phyloP scores from a whole-genome alignment of 1,139 yeast genomes.

The Candida albicans region DNA sequence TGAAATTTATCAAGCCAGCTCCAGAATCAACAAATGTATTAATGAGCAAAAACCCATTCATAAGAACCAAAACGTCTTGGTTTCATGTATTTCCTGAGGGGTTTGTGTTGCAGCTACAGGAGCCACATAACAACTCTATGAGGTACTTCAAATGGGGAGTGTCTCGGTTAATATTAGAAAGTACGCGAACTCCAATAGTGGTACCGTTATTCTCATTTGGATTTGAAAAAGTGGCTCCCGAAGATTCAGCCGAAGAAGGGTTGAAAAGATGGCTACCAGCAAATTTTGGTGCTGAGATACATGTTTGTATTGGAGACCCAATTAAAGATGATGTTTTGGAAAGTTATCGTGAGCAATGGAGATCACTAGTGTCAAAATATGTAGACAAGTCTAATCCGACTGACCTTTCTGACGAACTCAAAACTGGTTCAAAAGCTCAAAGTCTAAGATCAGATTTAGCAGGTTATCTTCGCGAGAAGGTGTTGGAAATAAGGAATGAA shows the following conservation, averaged over 20 bases:
- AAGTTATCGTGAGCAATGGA: conserved; percentile 66
- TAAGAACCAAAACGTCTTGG: conserved; percentile 75
- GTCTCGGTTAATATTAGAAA: conserved; percentile 76
- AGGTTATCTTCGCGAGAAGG: conserved; percentile 61
- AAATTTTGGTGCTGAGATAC: conserved; percentile 66
- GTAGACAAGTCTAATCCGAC: conserved; percentile 49
- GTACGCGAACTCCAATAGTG: conserved; percentile 80
- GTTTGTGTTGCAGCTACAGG: conserved; percentile 79
- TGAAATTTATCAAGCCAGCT: conserved; percentile 27
- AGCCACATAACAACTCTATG: conserved; percentile 82
- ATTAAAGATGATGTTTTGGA: conserved; percentile 62
- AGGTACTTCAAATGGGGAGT: conserved; percentile 97
- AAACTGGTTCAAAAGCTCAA: conserved; percentile 62
- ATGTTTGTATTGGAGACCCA: conserved; percentile 71
- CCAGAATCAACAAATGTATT: conserved; percentile 33
- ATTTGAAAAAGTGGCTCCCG: conserved; percentile 86
- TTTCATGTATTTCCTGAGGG: conserved; percentile 96
- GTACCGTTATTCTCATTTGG: conserved; percentile 90
- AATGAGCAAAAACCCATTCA: conserved; percentile 47
- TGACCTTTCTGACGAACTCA: conserved; percentile 64
- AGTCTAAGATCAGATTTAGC: conserved; percentile 70
- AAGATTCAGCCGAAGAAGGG: conserved; percentile 57
- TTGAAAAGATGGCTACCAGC: conserved; percentile 61
- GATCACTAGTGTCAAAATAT: conserved; percentile 54
- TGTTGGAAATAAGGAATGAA: conserved; percentile 55